These are phyloP conservation scores for Striga hermonthica DNA, from an alignment of 305 asterid species.

Conservation along the genomic window DNA sequence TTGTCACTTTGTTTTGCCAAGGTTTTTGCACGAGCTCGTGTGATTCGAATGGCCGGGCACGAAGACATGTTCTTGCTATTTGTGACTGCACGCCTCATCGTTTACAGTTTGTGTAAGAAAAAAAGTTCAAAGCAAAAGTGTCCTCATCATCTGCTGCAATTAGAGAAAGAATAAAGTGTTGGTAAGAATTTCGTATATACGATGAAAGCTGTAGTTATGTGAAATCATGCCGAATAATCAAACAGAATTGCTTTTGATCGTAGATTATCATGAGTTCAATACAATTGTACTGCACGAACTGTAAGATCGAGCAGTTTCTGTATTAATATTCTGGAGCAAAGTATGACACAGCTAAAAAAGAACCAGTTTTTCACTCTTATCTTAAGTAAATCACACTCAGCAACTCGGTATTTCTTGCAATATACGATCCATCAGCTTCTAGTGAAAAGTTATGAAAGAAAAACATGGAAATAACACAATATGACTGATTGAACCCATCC, in stretches of 20 bases:
- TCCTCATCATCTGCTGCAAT: slow-evolving; percentile 38
- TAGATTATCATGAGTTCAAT: not conserved
- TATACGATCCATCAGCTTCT: too few species aligned
- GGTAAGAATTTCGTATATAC: not conserved
- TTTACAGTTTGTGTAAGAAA: not conserved
- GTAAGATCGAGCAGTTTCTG: not conserved
- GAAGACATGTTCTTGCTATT: slow-evolving; percentile 42
- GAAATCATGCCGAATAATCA: not conserved
- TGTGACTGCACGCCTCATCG: slow-evolving; percentile 42
- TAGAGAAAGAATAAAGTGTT: not conserved
- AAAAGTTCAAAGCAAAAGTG: slow-evolving; percentile 29
- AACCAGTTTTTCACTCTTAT: too few species aligned
- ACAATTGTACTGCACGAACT: not conserved
- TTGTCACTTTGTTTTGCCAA: slow-evolving; percentile 40
- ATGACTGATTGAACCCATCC: not conserved
- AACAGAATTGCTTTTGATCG: not conserved
- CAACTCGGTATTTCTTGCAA: too few species aligned
- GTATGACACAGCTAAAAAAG: not conserved
- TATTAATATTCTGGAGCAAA: not conserved
- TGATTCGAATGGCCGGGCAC: slow-evolving; percentile 43
- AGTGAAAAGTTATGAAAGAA: not conserved
- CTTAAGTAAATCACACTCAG: too few species aligned
- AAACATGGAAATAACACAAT: not conserved
- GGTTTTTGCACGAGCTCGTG: slow-evolving; percentile 62
- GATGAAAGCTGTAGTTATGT: slow-evolving; percentile 3